A percentile compares a stretch with the other conserved stretches of the same genome.
Evolutionary conservation across 192 early-diverging fungal species (phyloP).

Genomic region (Backusella liffmaniae): DNA sequence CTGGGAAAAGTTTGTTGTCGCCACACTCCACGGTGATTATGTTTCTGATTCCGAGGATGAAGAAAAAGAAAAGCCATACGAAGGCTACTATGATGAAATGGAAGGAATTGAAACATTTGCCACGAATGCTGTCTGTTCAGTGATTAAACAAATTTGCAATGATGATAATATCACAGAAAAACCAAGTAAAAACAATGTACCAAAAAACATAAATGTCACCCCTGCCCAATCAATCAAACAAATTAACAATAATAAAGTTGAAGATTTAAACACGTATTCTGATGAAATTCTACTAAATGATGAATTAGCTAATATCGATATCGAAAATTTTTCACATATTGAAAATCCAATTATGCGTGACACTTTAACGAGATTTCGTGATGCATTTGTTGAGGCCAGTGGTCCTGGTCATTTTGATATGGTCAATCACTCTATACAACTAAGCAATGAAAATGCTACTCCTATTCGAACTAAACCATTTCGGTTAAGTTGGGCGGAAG

Average conservation of each 20-base stretch:
- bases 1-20: too few relatives aligned
- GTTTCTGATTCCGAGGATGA: too few relatives aligned
- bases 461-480: slow-evolving; percentile 16
- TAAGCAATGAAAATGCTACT: background rate
- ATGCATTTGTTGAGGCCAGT: background rate
- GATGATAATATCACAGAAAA: too few relatives aligned
- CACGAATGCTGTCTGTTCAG: too few relatives aligned
- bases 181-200: background rate
- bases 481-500: slow-evolving; percentile 10
- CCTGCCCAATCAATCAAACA: too few relatives aligned
- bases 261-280: background rate
- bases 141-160: too few relatives aligned
- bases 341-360: background rate
- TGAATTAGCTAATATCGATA: background rate
- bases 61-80: too few relatives aligned
- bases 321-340: background rate
- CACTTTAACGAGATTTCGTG: background rate
- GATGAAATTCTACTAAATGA: background rate
- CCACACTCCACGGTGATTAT: too few relatives aligned
- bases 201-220: too few relatives aligned
- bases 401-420: background rate
- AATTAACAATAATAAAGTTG: background rate
- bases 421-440: background rate
- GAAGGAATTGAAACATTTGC: too few relatives aligned
- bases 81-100: too few relatives aligned